These are phyloP conservation scores for Aspergillus texensis DNA, from an alignment of 2,329 filamentous ascomycete species.

Conservation along the genomic window DNA sequence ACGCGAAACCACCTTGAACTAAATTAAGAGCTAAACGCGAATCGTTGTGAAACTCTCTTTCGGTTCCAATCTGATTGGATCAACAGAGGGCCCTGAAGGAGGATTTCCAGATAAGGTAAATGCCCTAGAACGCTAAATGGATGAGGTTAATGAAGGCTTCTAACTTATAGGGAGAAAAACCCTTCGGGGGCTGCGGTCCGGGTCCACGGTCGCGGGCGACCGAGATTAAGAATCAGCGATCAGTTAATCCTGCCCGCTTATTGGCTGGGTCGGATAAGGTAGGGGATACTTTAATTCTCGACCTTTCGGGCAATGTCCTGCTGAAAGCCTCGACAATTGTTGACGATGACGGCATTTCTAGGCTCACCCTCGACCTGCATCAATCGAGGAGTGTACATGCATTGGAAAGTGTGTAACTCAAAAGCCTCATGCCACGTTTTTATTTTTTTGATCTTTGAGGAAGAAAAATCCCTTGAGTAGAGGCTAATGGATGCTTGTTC, in stretches of 20 bases:
- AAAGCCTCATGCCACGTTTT: slow-evolving; percentile 20
- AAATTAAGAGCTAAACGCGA: not conserved
- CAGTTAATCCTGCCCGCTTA: not conserved
- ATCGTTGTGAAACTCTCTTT: not conserved
- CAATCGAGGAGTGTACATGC: slow-evolving; percentile 12
- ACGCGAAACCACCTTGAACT: not conserved
- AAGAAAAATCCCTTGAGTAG: not conserved
- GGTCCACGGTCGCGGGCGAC: slow-evolving; percentile 15
- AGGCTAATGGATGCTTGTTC: not conserved
- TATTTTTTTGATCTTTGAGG: not conserved
- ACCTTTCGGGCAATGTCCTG: not conserved
- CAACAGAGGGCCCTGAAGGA: not conserved
- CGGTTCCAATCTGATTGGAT: not conserved
- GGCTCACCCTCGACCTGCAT: slow-evolving; percentile 13
- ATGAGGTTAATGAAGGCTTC: not conserved
- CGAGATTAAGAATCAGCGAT: slow-evolving; percentile 1
- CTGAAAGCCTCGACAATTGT: not conserved
- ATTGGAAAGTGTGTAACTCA: slow-evolving; percentile 10
- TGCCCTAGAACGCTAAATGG: not conserved
- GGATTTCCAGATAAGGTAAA: slow-evolving; percentile 5
- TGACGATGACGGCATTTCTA: slow-evolving; percentile 2
- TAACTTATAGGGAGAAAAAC: not conserved
- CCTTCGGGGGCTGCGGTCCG: slow-evolving; percentile 15
- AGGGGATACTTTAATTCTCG: slow-evolving; percentile 1
- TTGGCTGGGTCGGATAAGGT: not conserved